phyloP scores from a whole-genome alignment of 179 eudicot species.

The Pouteria campechiana region DNA sequence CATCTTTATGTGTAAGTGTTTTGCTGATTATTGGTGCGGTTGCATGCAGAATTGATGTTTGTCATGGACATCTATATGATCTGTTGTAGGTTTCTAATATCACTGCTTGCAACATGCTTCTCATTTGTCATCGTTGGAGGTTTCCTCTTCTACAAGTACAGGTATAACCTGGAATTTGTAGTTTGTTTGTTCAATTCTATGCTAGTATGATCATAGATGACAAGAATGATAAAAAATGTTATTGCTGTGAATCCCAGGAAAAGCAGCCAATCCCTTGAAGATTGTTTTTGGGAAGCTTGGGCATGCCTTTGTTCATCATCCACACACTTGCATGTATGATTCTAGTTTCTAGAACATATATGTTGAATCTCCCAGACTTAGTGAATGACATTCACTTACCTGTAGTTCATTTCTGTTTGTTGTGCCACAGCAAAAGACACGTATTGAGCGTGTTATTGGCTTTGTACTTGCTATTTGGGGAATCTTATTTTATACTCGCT shows the following conservation, averaged over 20 bases:
- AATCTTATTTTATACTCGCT: constrained; percentile 82
- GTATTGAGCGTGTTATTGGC: constrained; percentile 81
- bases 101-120: constrained; percentile 67
- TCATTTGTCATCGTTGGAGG: constrained; percentile 87
- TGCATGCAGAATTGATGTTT: too few species aligned
- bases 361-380: too few species aligned
- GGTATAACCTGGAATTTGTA: too few species aligned
- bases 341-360: constrained; percentile 4
- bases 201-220: too few species aligned
- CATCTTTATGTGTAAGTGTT: neutral
- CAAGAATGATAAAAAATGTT: too few species aligned
- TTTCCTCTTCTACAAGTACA: constrained; percentile 76
- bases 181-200: too few species aligned
- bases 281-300: constrained; percentile 99
- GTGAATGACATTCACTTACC: neutral
- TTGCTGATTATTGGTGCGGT: too few species aligned
- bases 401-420: constrained; percentile 1
- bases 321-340: constrained; percentile 70
- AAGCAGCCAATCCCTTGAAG: constrained; percentile 62
- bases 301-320: constrained; percentile 86
- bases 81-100: constrained; percentile 57
- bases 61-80: too few species aligned
- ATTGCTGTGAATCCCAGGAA: constrained; percentile 31
- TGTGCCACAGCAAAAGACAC: constrained; percentile 71
- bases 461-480: constrained; percentile 98